phyloP scores from a whole-genome alignment of 306 rosid genomes.

The Gastrolobium bilobum region DNA sequence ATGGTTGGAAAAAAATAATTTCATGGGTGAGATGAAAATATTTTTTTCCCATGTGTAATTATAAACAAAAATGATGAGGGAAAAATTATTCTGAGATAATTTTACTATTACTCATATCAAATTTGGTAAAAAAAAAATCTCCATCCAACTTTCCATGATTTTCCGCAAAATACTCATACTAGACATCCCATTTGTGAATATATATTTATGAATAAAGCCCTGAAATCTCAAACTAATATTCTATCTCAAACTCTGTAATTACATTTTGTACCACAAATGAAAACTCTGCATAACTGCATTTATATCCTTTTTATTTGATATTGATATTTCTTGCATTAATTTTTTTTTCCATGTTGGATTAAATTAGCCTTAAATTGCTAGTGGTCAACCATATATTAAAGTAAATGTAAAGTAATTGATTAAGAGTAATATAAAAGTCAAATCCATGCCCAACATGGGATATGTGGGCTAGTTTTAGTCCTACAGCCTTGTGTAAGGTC shows the following conservation, averaged over 20 bases:
- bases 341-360: constrained; percentile 19
- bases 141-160: no score
- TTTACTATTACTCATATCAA: no score
- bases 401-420: constrained; percentile 29
- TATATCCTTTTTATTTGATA: not conserved
- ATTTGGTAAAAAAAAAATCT: no score
- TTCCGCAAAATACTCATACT: no score
- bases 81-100: no score
- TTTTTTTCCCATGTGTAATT: no score
- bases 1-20: no score
- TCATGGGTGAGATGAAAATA: no score
- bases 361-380: not conserved
- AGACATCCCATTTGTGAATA: no score
- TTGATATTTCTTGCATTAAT: constrained; percentile 7
- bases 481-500: constrained; percentile 57
- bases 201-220: no score
- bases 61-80: no score
- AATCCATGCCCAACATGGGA: not conserved
- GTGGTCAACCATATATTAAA: constrained; percentile 19
- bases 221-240: no score
- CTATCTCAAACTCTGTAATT: not conserved
- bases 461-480: constrained; percentile 47
- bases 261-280: not conserved
- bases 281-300: not conserved
- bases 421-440: constrained; percentile 31